Base-by-base conservation (phyloP, 2,329 filamentous ascomycete genomes). In the Hansfordia pulvinata region DNA sequence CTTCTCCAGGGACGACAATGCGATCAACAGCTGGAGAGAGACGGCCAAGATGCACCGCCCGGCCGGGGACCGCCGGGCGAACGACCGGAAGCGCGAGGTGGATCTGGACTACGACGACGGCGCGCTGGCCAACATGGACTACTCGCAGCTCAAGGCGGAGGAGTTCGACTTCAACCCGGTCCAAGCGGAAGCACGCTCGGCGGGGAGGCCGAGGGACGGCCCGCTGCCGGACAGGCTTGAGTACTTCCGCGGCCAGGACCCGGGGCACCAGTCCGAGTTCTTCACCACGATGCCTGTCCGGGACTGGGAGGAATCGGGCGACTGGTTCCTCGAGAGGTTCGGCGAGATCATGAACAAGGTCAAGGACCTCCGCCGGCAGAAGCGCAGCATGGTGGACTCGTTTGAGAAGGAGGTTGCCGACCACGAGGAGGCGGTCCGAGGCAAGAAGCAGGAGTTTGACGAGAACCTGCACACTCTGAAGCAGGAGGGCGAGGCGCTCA, bases 301-400 rank as follows among this genome's bases (percentile, higher is more conserved):
- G 10, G 69, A 73, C 28, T 74, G 69, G 69, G 68, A 74, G 36
- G 52, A 58, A 10, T 59, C 66, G 2, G 69, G 69, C 5, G 66
- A 72, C 35, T 74, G 69, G 69, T 69, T 74, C 30, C 49, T 69
- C 13, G 57, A 59, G 22, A 62, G 60, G 33, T 73, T 74, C 33
- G 48, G 56, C 6, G 50, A 51, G 3, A 47, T 73, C 21, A 56
- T 70, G 43, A 47, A 54, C 32, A 52, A 49, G 27, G 43, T 73
- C 34, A 58, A 56, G 31, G 52, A 59, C 26, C 54, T 61, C 12
- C 56, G 69, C 8, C 55, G 55, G 30, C 48, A 47, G 10, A 71
- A 69, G 47, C 57, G 69, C 25, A 44, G 50, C 20, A 48, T 62
- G 31, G 55, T 71, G 17, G 50, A 57, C 17, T 44, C 49, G 15